phyloP scores from a whole-genome alignment of 148 eudicot genomes.

The Dysphania ambrosioides region DNA sequence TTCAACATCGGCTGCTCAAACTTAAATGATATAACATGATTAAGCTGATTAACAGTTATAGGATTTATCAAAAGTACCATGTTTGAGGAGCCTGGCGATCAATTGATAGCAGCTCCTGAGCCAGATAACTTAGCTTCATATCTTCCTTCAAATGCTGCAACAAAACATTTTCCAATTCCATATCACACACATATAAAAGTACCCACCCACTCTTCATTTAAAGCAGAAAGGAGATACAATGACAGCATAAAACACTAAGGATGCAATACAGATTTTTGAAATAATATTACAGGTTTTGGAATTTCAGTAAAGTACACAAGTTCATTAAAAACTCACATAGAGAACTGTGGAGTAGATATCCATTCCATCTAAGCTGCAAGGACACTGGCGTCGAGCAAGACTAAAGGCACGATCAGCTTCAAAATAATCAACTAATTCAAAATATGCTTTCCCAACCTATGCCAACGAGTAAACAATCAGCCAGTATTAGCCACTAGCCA shows the following conservation, averaged over 20 bases:
- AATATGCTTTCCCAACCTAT: constrained; percentile 91
- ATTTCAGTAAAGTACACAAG: neutral
- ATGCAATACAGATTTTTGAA: too few species aligned
- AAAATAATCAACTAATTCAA: constrained; percentile 86
- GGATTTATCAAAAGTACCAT: constrained; percentile 47
- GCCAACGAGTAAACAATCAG: neutral
- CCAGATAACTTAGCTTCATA: constrained; percentile 95
- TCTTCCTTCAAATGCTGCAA: constrained; percentile 96
- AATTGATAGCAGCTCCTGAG: constrained; percentile 90
- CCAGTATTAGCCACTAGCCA: neutral
- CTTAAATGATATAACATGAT: neutral
- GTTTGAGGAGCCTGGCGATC: constrained; percentile 97
- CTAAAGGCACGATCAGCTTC: constrained; percentile 94
- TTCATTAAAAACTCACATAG: constrained; percentile 57
- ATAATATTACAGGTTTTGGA: neutral
- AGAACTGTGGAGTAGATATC: constrained; percentile 90
- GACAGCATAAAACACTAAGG: neutral
- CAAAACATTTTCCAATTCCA: constrained; percentile 5
- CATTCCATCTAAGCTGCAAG: constrained; percentile 96
- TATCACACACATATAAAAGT: constrained; percentile 4
- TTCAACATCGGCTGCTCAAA: neutral
- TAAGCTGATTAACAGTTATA: neutral
- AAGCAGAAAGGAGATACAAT: neutral
- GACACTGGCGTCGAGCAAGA: constrained; percentile 81
- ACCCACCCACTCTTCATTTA: too few species aligned